Evolutionary conservation across 345 rosid species (phyloP), one percentile per base, ranked within the genome.

Genomic region (Rhizophora mangle): DNA sequence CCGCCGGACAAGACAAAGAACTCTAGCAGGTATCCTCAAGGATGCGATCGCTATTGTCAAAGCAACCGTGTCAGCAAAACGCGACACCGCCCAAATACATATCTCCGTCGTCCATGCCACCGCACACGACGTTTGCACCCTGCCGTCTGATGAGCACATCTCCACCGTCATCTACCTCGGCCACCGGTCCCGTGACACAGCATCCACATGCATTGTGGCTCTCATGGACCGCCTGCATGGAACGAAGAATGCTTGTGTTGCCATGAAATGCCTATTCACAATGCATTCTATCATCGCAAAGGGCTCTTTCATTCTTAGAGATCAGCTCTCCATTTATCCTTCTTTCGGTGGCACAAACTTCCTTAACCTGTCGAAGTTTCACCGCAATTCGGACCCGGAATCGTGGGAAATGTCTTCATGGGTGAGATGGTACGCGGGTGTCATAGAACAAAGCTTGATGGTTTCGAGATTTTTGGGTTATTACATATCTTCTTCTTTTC

Each of bases 401-500:
- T 57, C 75, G 20, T 46, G 56, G 72, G 84, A 75, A 51, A 27
- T 78, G 55, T 83, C 90, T 6, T 51, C 83, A 1, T 88, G 90
- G 93, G 87, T 80, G 31, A 79, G 86, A 64, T 88, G 93, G 89
- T 83, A 86, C 68, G 85, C 93, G 0, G 74, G 68, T n/a, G 72
- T 71, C 24, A 21, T 88, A 70, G 88, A 85, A 75, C 78, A 76
- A 11, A 83, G 69, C 64, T 43, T 88, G 52, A 75, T 31, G 46
- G 81, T 78, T 21, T 79, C 86, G n/a, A 78, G 84, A 69, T 51
- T 76, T 64, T 34, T 85, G 30, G 88, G 84, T 16, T 71, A 78
- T 61, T 55, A 66, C n/a, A 64, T 84, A n/a, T 10, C 15, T 5
- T 29, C 32, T 63, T 74, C 80, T 54, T 13, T 66, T 13, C 58